Evolutionary conservation across 1,284 basidiomycete species (phyloP).

Genomic region (Microbotryomycetes sp.): DNA sequence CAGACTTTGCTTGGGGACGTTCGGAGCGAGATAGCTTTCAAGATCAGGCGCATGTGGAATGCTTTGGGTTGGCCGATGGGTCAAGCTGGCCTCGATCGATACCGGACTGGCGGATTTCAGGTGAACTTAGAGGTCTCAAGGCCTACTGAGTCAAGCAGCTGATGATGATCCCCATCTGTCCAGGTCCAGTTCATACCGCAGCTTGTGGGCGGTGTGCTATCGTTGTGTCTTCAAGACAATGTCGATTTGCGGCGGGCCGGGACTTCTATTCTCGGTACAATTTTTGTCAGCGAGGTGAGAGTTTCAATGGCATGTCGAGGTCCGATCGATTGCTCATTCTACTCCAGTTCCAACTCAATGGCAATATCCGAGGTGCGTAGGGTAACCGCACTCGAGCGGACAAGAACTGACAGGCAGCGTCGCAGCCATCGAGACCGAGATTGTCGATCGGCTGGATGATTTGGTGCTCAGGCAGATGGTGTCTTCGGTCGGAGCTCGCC

Average conservation of each 20-base stretch:
- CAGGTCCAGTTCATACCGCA: conserved; percentile 49
- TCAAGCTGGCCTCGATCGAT: conserved; percentile 2
- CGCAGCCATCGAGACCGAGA: conserved; percentile 66
- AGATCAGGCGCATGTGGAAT: conserved; percentile 78
- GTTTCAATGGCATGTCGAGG: background rate
- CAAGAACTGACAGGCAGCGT: conserved; percentile 46
- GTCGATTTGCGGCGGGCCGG: conserved; percentile 84
- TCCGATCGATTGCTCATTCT: background rate
- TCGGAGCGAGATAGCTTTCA: conserved; percentile 81
- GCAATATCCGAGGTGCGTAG: too few species aligned
- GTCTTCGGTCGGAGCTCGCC: conserved; percentile 74
- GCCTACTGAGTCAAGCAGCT: too few species aligned
- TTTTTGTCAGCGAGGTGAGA: conserved; percentile 76
- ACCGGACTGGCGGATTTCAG: conserved; percentile 52
- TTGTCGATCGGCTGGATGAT: conserved; percentile 90
- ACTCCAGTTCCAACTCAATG: conserved; percentile 14
- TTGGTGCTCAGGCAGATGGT: conserved; percentile 84
- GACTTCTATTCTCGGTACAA: conserved; percentile 79
- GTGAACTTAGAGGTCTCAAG: too few species aligned
- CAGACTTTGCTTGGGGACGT: conserved; percentile 95
- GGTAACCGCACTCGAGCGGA: conserved; percentile 50
- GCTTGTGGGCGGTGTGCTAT: conserved; percentile 85
- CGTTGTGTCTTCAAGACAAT: conserved; percentile 88
- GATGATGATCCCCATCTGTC: conserved; percentile 16
- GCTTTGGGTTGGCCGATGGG: conserved; percentile 71